Base-by-base conservation (phyloP, 495 filamentous ascomycete genomes). In the Penicillium cosmopolitanum region DNA sequence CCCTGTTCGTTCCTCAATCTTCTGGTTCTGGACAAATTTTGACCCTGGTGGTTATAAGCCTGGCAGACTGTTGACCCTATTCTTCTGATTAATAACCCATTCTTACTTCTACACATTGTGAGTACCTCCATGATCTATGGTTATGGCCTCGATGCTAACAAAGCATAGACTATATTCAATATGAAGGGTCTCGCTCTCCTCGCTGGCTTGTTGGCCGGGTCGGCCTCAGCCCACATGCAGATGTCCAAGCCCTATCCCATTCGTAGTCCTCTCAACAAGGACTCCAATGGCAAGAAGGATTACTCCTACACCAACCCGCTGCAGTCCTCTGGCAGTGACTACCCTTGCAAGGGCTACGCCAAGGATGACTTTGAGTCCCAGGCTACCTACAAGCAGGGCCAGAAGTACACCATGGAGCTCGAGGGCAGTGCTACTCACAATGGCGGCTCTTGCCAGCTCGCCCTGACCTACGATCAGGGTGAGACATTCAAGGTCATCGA, bases 391-490 rank as follows among this genome's bases (percentile, higher is more conserved):
- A 53, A 50, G n/a, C 72, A 64, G 2, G 82, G 81, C 12, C 55
- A 64, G 18, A 50, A 59, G 11, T 82, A 84, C 50, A 68, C 66
- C 9, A 62, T 84, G 56, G 60, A 73, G 42, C 55, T 81, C 15
- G 52, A 68, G 21, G 78, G 78, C 12, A 77, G 75, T 48, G 93
- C 93, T 0, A 85, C 85, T 8, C 93, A 97, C 70, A 88, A 87
- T 43, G 93, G 93, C 42, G 93, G 93, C 5, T 93, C 89, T 5
- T 96, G 93, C 74, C 93, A 97, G 67, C 72, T 97, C 47, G 84
- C 86, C 4, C 80, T 96, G 65, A 93, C 92, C 15, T 90, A 91
- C 66, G 92, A 96, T 65, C 78, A 77, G 57, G 76, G 81, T 59
- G 83, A 85, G 58, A 79, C 77, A 1, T 96, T 85, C 79, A 85